phyloP scores from a whole-genome alignment of 257 asterid genomes.

The Lithospermum erythrorhizon region DNA sequence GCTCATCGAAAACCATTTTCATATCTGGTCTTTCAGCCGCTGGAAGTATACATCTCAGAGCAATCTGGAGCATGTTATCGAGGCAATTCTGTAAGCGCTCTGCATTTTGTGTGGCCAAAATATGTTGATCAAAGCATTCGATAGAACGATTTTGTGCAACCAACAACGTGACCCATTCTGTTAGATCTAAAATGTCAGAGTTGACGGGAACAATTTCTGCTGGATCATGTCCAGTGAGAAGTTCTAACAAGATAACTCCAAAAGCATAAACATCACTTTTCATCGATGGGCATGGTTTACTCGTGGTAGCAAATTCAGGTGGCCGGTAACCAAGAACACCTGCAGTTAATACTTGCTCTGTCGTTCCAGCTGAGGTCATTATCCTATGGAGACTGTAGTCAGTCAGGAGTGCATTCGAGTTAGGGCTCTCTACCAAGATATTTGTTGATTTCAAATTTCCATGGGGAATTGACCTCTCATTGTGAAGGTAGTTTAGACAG shows the following conservation, averaged over 20 bases:
- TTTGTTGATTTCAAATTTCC: constrained; percentile 85
- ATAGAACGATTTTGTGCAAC: constrained; percentile 41
- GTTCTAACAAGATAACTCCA: constrained; percentile 62
- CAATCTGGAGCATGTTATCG: constrained; percentile 44
- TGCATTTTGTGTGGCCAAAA: constrained; percentile 16
- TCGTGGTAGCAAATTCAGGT: constrained; percentile 72
- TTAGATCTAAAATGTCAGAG: constrained; percentile 39
- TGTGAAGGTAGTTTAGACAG: constrained; percentile 65
- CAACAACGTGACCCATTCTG: constrained; percentile 72
- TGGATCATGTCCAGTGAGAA: constrained; percentile 57
- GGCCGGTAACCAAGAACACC: constrained; percentile 83
- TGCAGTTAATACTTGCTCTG: constrained; percentile 65
- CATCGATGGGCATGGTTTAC: constrained; percentile 66
- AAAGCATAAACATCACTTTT: constrained; percentile 83
- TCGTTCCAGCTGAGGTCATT: constrained; percentile 66
- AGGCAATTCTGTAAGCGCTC: constrained; percentile 22
- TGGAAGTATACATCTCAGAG: constrained; percentile 62
- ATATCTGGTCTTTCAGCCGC: constrained; percentile 79
- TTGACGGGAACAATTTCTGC: constrained; percentile 46
- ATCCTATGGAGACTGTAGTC: constrained; percentile 80
- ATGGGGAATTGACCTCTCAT: constrained; percentile 79
- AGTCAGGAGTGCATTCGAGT: constrained; percentile 41
- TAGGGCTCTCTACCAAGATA: constrained; percentile 43
- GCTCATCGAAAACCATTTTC: constrained; percentile 56
- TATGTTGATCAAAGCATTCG: constrained; percentile 44